These are phyloP conservation scores for Astrocystis sublimbata DNA, from an alignment of 495 filamentous ascomycete genomes.

Conservation along the genomic window DNA sequence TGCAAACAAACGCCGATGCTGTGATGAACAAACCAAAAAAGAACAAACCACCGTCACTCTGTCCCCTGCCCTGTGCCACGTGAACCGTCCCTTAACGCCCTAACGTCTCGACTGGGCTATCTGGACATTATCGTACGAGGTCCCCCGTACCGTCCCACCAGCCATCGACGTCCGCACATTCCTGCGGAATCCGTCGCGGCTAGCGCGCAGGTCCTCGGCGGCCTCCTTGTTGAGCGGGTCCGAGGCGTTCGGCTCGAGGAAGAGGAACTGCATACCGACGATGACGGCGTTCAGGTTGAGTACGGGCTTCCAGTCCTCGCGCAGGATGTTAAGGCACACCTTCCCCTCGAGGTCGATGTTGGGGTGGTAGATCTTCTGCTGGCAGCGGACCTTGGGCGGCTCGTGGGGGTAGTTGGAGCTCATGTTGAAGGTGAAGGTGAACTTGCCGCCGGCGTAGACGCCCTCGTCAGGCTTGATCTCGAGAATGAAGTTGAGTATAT, in stretches of 20 bases:
- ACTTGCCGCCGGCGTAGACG: conserved; percentile 90
- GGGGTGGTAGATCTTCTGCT: conserved; percentile 97
- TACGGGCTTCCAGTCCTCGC: conserved; percentile 99
- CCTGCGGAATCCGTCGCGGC: conserved; percentile 83
- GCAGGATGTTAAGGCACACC: conserved; percentile 93
- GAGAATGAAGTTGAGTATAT: conserved; percentile 93
- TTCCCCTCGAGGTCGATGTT: conserved; percentile 99
- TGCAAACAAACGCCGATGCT: conserved; percentile 17
- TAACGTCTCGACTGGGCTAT: conserved; percentile 26
- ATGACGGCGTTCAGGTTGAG: conserved; percentile 96
- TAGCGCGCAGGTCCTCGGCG: conserved; percentile 83
- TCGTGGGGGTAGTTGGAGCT: conserved; percentile 96
- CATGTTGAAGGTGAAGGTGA: conserved; percentile 89
- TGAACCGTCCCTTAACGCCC: conserved; percentile 9
- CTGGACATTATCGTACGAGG: conserved; percentile 74
- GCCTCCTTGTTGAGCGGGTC: conserved; percentile 99
- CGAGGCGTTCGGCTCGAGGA: conserved; percentile 93
- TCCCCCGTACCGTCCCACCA: conserved; percentile 73
- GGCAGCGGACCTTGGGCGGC: conserved; percentile 96
- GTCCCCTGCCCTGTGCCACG: no score
- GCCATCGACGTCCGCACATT: conserved; percentile 83
- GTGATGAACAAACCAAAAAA: conserved; percentile 12
- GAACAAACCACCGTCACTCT: conserved; percentile 9
- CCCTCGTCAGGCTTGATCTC: conserved; percentile 96
- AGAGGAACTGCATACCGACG: conserved; percentile 95